Evolutionary conservation across 768 basidiomycete species (phyloP).

Genomic region (Trametes maxima): DNA sequence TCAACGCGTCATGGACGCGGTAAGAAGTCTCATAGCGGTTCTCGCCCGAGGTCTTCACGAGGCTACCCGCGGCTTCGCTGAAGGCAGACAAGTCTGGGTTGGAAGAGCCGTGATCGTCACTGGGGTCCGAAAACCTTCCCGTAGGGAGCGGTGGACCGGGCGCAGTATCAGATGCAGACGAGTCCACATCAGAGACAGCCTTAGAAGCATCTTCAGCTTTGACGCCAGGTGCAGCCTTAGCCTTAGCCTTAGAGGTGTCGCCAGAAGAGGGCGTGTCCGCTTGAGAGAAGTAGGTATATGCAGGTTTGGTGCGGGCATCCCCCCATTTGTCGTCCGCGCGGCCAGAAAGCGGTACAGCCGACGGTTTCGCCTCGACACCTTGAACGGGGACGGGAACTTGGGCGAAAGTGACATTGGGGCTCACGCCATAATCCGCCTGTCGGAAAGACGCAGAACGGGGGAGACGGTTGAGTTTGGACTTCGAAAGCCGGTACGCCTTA

Average conservation of each 20-base stretch:
- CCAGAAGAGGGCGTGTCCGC: neutral
- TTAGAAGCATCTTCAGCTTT: too few species aligned
- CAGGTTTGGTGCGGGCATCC: constrained; percentile 1
- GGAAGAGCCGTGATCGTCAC: neutral
- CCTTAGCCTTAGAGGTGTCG: neutral
- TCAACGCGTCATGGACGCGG: constrained; percentile 5
- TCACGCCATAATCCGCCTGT: constrained; percentile 23
- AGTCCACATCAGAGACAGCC: neutral
- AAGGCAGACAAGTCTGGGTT: neutral
- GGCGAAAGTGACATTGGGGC: constrained; percentile 10
- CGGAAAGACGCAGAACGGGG: constrained; percentile 15
- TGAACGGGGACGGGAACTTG: neutral
- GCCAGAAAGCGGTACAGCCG: neutral
- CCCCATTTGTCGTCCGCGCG: constrained; percentile 10
- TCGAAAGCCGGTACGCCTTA: neutral
- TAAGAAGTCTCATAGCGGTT: constrained; percentile 4
- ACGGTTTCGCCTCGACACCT: constrained; percentile 9
- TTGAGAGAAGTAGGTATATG: neutral
- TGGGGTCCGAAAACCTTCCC: neutral
- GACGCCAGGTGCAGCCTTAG: neutral
- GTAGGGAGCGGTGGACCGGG: neutral
- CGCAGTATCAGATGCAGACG: neutral
- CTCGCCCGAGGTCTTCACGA: constrained; percentile 2
- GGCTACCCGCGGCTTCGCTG: neutral
- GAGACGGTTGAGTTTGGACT: neutral